A percentile compares a stretch with the other conserved stretches of the same genome.
These are phyloP conservation scores for Bruguiera hainesii DNA, from an alignment of 441 rosid species.

Conservation along the genomic window DNA sequence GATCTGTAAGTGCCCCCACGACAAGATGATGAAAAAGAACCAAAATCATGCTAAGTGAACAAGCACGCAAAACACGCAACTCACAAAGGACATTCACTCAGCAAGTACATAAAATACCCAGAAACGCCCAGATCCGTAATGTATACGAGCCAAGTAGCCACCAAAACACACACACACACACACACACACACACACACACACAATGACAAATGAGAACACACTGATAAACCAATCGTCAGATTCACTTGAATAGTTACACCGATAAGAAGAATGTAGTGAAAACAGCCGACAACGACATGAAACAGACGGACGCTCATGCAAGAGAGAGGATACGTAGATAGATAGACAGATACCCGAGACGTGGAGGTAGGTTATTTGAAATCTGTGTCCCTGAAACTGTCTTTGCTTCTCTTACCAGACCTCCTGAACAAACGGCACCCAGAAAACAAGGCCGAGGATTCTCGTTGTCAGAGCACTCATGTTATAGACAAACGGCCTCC, in stretches of 20 bases:
- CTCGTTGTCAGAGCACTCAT: not conserved
- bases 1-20: constrained; percentile 7
- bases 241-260: not conserved
- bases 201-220: not conserved
- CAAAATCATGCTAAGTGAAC: not conserved
- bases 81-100: too few relatives aligned
- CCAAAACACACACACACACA: too few relatives aligned
- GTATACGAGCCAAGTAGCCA: not conserved
- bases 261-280: not conserved
- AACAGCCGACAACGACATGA: not conserved
- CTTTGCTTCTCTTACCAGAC: constrained; percentile 22
- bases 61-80: not conserved
- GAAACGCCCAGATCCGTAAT: constrained; percentile 25
- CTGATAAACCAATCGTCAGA: not conserved
- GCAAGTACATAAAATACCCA: not conserved
- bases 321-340: not conserved
- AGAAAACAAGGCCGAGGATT: constrained; percentile 4
- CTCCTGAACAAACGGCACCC: constrained; percentile 4
- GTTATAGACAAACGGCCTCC: constrained; percentile 27
- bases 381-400: constrained; percentile 12
- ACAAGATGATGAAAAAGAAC: not conserved
- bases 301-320: too few relatives aligned
- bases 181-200: too few relatives aligned
- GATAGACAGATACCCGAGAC: constrained; percentile 13
- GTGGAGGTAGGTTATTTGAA: not conserved